Evolutionary conservation across 805 yeast genomes (phyloP).

Genomic region (Candida ulmi): DNA sequence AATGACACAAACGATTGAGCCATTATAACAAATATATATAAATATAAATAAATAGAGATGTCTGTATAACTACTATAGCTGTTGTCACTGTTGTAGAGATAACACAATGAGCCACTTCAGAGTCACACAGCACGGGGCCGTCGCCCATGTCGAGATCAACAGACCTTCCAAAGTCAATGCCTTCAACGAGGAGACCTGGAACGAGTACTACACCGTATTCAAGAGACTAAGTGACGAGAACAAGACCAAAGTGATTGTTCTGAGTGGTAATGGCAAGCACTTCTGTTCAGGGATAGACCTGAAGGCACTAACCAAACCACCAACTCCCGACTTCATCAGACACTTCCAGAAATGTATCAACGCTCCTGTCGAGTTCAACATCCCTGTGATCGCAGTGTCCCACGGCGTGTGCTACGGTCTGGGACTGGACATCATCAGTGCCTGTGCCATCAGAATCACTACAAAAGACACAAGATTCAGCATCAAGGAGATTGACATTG

Average conservation of each 20-base stretch:
- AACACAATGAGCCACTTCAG: slow-evolving; percentile 6
- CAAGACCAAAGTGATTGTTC: slow-evolving; percentile 46
- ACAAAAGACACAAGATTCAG: slow-evolving; percentile 47
- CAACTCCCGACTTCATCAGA: slow-evolving; percentile 33
- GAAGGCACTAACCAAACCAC: slow-evolving; percentile 26
- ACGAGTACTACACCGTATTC: slow-evolving; percentile 47
- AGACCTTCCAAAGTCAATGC: slow-evolving; percentile 59
- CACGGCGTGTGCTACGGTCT: slow-evolving; percentile 66
- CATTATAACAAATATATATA: too few species aligned
- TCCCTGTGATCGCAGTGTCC: slow-evolving; percentile 61
- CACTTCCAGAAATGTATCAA: slow-evolving; percentile 56
- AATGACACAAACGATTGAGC: too few species aligned
- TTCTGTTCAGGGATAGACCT: slow-evolving; percentile 67
- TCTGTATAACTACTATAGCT: too few species aligned
- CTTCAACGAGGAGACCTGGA: slow-evolving; percentile 49
- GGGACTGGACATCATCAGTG: slow-evolving; percentile 60
- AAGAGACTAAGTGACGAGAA: slow-evolving; percentile 36
- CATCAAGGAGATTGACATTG: slow-evolving; percentile 66
- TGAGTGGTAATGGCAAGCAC: slow-evolving; percentile 49
- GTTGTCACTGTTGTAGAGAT: too few species aligned
- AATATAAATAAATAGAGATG: too few species aligned
- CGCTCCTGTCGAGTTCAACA: slow-evolving; percentile 37
- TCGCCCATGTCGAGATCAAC: slow-evolving; percentile 55
- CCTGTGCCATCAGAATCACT: slow-evolving; percentile 53
- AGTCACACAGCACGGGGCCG: slow-evolving; percentile 21